A percentile compares a stretch with the other conserved stretches of the same genome.
Evolutionary conservation across 306 rosid genomes (phyloP).

Genomic region (Abrus precatorius): DNA sequence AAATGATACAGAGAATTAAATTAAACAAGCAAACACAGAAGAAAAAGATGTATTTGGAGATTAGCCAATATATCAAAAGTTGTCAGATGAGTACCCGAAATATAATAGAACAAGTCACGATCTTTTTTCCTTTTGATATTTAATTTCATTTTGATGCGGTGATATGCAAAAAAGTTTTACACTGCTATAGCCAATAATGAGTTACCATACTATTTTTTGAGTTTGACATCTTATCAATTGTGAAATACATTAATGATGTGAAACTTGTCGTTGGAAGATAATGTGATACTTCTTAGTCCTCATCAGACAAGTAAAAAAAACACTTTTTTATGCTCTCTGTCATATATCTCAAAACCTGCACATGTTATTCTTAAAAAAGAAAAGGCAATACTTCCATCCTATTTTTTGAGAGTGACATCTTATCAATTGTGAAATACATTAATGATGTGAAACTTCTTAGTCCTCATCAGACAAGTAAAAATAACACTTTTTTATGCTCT

Average conservation of each 20-base stretch:
- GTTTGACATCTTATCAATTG: not conserved
- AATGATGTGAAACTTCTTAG: no score
- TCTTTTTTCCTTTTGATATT: not conserved
- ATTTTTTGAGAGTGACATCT: not conserved
- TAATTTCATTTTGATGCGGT: not conserved
- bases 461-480: not conserved
- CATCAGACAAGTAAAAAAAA: not conserved
- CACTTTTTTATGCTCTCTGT: not conserved
- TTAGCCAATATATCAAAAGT: not conserved
- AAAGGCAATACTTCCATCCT: no score
- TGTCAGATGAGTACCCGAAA: not conserved
- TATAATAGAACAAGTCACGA: not conserved
- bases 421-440: not conserved
- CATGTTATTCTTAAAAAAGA: no score
- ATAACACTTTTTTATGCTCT: not conserved
- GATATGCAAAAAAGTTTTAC: not conserved
- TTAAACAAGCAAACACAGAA: not conserved
- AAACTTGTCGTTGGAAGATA: no score
- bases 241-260: no score
- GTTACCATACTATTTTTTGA: not conserved
- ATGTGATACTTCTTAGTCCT: not conserved
- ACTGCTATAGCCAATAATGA: not conserved
- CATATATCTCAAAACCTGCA: not conserved
- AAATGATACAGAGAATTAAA: not conserved
- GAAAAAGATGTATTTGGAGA: not conserved